Percentiles rank a stretch among this genome's conserved stretches.
These are phyloP conservation scores for Saccharomyces cerevisiae DNA, from an alignment of 805 yeast species.

Conservation along the genomic window DNA sequence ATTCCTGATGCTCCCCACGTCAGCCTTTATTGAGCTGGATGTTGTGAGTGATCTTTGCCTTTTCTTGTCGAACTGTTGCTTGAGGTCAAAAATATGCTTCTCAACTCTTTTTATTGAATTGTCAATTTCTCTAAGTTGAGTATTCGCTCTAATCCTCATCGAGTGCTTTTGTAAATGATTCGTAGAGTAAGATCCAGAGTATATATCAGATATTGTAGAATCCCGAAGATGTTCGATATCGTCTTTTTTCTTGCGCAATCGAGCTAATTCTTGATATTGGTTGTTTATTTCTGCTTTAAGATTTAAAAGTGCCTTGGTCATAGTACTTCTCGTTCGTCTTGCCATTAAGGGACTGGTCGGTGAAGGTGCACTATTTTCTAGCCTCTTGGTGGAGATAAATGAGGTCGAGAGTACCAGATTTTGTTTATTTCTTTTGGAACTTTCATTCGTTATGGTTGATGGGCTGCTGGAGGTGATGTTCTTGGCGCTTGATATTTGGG, in stretches of 20 bases:
- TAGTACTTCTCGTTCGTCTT: slow-evolving; percentile 19
- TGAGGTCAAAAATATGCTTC: slow-evolving; percentile 18
- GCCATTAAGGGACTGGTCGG: slow-evolving; percentile 25
- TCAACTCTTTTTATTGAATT: slow-evolving; percentile 24
- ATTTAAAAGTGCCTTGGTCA: slow-evolving; percentile 14
- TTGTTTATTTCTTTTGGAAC: slow-evolving; percentile 15
- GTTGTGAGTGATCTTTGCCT: not conserved
- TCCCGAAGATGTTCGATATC: slow-evolving; percentile 21
- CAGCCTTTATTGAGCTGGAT: not conserved
- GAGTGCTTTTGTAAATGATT: slow-evolving; percentile 32
- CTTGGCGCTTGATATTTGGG: not conserved
- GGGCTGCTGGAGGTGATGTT: not conserved
- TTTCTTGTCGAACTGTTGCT: slow-evolving; percentile 15
- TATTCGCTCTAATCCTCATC: slow-evolving; percentile 27
- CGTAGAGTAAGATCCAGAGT: slow-evolving; percentile 29
- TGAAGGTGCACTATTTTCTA: slow-evolving; percentile 18
- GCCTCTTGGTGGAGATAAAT: slow-evolving; percentile 25
- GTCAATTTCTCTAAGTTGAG: slow-evolving; percentile 27
- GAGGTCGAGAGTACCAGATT: slow-evolving; percentile 29
- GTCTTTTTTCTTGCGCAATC: slow-evolving; percentile 18
- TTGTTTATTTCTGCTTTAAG: slow-evolving; percentile 19
- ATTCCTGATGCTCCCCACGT: not conserved
- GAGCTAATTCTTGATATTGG: slow-evolving; percentile 16
- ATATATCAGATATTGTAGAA: slow-evolving; percentile 25
- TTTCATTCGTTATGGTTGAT: not conserved